Evolutionary conservation across 202 grass and related monocot genomes (phyloP), one percentile per base, ranked within the genome.

Genomic region (Zoysia matrella): DNA sequence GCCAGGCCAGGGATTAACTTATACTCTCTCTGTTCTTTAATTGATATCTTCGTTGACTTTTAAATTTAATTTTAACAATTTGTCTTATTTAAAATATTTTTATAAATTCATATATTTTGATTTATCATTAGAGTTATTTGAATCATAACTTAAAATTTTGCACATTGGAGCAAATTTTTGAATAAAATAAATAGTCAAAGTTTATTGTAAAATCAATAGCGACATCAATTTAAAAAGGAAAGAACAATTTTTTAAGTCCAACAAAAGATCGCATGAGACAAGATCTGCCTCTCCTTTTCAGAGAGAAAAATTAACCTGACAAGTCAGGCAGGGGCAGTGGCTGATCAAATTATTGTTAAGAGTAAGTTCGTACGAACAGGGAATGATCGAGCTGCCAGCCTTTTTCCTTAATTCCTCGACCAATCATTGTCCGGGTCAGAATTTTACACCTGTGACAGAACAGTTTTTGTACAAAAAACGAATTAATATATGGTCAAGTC

Each of bases 361-460:
- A 36, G 30, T 36, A 4, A 14, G 30, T 4, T 5, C 11, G 41
- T 65, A 78, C 74, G 22, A 77, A 18, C 74, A 56, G 30, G 50
- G 75, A 72, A 73, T 51, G 60, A 72, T 58, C 43, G 42, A 65
- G 50, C 50, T 42, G 61, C 42, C 6, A 11, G 22, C 36, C 45
- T 6, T 0, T 45, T 5, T 15, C 4, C 8, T 65, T 15, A 12
- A 74, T 18, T 60, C 52, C 45, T 80, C 48, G 70, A 15, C 70
- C 77, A 80, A 75, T 80, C 77, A 80, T 86, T 86, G 70, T 74
- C 84, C 62, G 62, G 52, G 70, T 60, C 70, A 75, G 70, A 80
- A 80, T 60, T 39, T 69, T 67, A 69, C 54, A 69, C 52, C 63
- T 80, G 52, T 51, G 48, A 67, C 2, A 36, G 60, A 36, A 22